Evolutionary conservation across 805 yeast species (phyloP), one percentile per base, ranked within the genome.

Genomic region (Lachancea sp.): DNA sequence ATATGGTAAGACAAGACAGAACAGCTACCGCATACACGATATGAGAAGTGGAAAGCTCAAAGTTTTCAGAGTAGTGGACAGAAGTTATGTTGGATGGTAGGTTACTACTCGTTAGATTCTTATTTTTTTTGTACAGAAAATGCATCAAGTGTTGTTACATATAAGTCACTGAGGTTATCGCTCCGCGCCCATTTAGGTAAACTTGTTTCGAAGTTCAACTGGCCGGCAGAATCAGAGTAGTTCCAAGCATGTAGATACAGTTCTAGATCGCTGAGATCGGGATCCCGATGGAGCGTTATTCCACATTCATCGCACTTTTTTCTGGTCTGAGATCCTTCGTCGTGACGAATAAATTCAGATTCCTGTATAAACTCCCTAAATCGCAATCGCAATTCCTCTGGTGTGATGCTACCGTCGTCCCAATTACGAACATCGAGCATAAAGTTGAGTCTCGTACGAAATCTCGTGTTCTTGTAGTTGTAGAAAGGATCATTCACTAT

Each of bases 401-500:
- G 3, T 8, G 35, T 3, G 20, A 35, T 21, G 22, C 35, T 31
- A 8, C 58, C 62, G 52, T n/a, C 21, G 24, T 28, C 19, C 33
- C 33, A 36, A 26, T 44, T 38, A 3, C 35, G 34, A 11, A 48
- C 28, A 1, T 50, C 45, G 5, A 47, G 20, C 3, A 59, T 45
- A 40, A 61, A 60, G 11, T 45, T 38, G 0, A 57, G 38, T 12
- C 61, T 49, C 18, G 34, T 16, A 1, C 58, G 59, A 28, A 53
- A 59, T 35, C 42, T 46, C 1, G 59, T 44, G 8, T 39, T 45
- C 2, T 38, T 42, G 2, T 47, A 25, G 38, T 54, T 54, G 43
- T 61, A 90, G 4, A 89, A 71, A 0, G 96, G 95, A 59, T 90
- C 98, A 54, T 92, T 87, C 3, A 80, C 83, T 19, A 90, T 90